Percentiles rank a stretch among this genome's conserved stretches.
Conservation (phyloP, 192 early-diverging fungal genomes). For the Chytriomyces confervae region DNA sequence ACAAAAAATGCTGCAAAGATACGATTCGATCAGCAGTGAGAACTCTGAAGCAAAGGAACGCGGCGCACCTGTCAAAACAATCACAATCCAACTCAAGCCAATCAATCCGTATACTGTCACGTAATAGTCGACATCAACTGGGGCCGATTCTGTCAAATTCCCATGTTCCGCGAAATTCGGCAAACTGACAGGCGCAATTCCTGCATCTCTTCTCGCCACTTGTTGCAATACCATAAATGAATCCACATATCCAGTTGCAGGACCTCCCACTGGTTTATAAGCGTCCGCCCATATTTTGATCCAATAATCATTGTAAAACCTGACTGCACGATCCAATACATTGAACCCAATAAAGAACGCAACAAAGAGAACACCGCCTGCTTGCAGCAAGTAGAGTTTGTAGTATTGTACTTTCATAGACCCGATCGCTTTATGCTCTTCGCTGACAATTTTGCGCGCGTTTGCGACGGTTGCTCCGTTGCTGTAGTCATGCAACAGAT, state of each 20-base stretch:
- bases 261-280: neutral
- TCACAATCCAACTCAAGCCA: neutral
- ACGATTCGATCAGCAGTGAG: constrained; percentile 83
- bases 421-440: constrained; percentile 49
- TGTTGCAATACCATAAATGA: too few species aligned
- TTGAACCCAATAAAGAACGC: constrained; percentile 27
- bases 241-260: too few species aligned
- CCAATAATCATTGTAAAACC: constrained; percentile 49
- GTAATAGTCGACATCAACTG: constrained; percentile 6
- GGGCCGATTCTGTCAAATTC: neutral
- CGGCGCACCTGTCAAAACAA: too few species aligned
- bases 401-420: constrained; percentile 52
- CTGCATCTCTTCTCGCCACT: too few species aligned
- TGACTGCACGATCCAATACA: constrained; percentile 30
- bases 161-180: neutral
- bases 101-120: neutral
- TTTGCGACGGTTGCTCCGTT: constrained; percentile 32
- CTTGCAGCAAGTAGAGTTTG: constrained; percentile 42
- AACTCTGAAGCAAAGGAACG: constrained; percentile 35
- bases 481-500: constrained; percentile 16
- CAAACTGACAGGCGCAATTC: too few species aligned
- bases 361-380: constrained; percentile 54
- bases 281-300: constrained; percentile 49
- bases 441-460: constrained; percentile 47
- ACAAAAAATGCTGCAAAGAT: constrained; percentile 62